Evolutionary conservation across 805 yeast species (phyloP).

Genomic region (Hermanozyma aechmeae): DNA sequence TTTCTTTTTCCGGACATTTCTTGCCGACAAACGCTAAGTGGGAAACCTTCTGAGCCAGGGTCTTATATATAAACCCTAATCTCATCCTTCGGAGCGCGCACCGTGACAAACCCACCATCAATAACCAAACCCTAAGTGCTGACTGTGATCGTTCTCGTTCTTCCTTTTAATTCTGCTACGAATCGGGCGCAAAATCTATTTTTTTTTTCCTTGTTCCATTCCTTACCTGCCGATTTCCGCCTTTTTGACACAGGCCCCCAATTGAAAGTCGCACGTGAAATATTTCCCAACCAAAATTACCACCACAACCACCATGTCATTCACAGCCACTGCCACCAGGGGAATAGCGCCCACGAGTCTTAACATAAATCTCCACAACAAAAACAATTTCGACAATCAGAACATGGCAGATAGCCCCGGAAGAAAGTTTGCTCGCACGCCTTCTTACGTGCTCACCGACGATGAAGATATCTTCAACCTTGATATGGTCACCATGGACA

Average conservation of each 20-base stretch:
- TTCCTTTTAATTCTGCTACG: too few relatives aligned
- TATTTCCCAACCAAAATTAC: too few relatives aligned
- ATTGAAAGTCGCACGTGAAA: too few relatives aligned
- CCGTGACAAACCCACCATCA: too few relatives aligned
- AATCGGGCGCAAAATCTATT: too few relatives aligned
- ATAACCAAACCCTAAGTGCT: too few relatives aligned
- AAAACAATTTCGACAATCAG: slow-evolving; percentile 1
- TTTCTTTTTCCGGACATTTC: slow-evolving; percentile 3
- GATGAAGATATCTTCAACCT: slow-evolving; percentile 13
- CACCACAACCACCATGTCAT: slow-evolving; percentile 4
- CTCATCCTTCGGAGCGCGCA: background rate
- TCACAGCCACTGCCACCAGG: slow-evolving; percentile 10
- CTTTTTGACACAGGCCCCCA: background rate
- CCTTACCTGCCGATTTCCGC: too few relatives aligned
- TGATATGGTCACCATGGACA: slow-evolving; percentile 28
- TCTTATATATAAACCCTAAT: too few relatives aligned
- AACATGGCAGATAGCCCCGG: background rate
- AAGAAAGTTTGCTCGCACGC: slow-evolving; percentile 1
- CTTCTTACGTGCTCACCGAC: slow-evolving; percentile 6
- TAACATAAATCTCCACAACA: slow-evolving; percentile 8
- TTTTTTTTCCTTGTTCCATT: too few relatives aligned
- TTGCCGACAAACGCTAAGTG: too few relatives aligned
- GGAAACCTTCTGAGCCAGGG: too few relatives aligned
- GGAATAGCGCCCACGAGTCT: slow-evolving; percentile 6
- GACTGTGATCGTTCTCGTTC: too few relatives aligned